Evolutionary conservation across 2,329 filamentous ascomycete species (phyloP).

Genomic region (Septoria petroselini): DNA sequence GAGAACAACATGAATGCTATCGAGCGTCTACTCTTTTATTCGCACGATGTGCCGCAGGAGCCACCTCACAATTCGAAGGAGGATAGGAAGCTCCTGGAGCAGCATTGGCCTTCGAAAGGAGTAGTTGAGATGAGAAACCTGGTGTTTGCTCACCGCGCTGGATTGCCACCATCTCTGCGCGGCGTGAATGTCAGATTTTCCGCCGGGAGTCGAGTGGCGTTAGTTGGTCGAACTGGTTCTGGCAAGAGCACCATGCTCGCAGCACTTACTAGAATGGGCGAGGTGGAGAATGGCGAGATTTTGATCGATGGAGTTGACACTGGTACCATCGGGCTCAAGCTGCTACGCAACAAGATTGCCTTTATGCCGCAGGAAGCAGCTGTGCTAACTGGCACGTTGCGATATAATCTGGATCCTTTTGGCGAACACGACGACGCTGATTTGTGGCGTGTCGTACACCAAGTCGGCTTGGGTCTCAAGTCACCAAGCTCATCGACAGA

Average conservation of each 20-base stretch:
- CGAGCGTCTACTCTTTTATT: conserved; percentile 59
- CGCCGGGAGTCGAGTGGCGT: conserved; percentile 52
- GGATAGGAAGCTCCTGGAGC: neutral
- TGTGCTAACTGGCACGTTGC: conserved; percentile 74
- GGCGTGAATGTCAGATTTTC: neutral
- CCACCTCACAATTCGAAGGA: conserved; percentile 43
- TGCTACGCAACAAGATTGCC: conserved; percentile 68
- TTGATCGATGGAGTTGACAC: conserved; percentile 72
- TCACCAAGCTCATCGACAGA: conserved; percentile 3
- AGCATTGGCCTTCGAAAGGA: conserved; percentile 74
- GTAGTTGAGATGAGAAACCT: conserved; percentile 79
- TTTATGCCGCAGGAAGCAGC: conserved; percentile 84
- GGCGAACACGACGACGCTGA: conserved; percentile 65
- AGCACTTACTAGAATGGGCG: conserved; percentile 15
- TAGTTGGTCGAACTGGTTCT: conserved; percentile 83
- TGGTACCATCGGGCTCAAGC: conserved; percentile 65
- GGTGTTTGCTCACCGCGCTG: conserved; percentile 66
- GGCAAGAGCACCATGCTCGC: conserved; percentile 18
- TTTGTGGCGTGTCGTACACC: conserved; percentile 65
- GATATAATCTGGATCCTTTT: conserved; percentile 75
- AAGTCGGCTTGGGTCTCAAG: conserved; percentile 60
- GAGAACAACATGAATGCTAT: conserved; percentile 17
- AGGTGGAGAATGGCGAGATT: conserved; percentile 61
- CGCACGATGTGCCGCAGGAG: conserved; percentile 81
- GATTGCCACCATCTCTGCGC: neutral